These are phyloP conservation scores for Penicillium palitans DNA, from an alignment of 2,329 filamentous ascomycete genomes.

Conservation along the genomic window DNA sequence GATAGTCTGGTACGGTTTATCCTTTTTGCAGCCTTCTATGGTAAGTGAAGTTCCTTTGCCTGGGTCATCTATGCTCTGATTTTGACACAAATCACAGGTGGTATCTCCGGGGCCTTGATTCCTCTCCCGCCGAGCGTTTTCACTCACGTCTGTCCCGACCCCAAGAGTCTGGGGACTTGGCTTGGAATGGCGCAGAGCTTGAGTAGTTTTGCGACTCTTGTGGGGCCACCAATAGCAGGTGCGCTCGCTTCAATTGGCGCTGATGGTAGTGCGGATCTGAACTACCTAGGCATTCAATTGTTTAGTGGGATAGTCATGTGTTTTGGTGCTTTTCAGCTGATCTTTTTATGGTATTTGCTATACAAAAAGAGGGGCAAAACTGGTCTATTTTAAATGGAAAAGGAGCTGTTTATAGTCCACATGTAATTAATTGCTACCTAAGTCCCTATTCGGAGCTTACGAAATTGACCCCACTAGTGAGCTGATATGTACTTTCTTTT, in stretches of 20 bases:
- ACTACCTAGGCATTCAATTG: constrained; percentile 48
- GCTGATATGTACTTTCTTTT: not conserved
- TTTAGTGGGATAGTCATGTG: constrained; percentile 47
- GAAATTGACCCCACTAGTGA: not conserved
- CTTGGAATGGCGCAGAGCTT: constrained; percentile 54
- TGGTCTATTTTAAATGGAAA: constrained; percentile 15
- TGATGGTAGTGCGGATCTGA: constrained; percentile 25
- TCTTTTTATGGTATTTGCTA: constrained; percentile 22
- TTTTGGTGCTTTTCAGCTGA: constrained; percentile 39
- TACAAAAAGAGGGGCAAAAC: constrained; percentile 19
- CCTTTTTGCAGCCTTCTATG: constrained; percentile 61
- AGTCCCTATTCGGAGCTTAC: not conserved
- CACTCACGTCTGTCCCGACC: constrained; percentile 50
- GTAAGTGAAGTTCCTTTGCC: not conserved
- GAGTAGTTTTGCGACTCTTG: constrained; percentile 49
- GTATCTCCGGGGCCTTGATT: constrained; percentile 62
- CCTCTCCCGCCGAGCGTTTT: constrained; percentile 62
- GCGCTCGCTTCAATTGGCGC: constrained; percentile 43
- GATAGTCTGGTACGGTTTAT: constrained; percentile 52
- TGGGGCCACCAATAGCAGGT: constrained; percentile 52
- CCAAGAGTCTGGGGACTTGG: constrained; percentile 48
- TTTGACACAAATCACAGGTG: constrained; percentile 33
- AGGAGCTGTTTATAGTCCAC: not conserved
- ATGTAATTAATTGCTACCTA: not conserved
- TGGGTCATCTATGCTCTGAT: not conserved